These are phyloP conservation scores for Phialophora expanda DNA, from an alignment of 2,329 filamentous ascomycete species.

Conservation along the genomic window DNA sequence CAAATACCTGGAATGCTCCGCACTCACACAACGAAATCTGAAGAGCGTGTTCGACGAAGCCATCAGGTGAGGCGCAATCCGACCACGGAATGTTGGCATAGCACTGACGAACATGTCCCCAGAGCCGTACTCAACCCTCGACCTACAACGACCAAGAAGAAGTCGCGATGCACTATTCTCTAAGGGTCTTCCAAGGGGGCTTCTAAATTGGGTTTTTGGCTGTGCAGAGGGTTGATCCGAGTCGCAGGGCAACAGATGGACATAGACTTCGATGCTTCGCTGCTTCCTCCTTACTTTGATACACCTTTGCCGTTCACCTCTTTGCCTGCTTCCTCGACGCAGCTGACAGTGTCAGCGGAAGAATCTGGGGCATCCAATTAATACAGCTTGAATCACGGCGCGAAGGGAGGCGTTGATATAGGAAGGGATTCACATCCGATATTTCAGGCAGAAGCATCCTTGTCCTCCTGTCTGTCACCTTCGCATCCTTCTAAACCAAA, in stretches of 20 bases:
- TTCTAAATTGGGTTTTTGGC: slow-evolving; percentile 13
- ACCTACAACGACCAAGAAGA: slow-evolving; percentile 52
- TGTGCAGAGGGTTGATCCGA: slow-evolving; percentile 7
- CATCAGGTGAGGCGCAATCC: slow-evolving; percentile 73
- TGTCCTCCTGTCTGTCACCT: neutral
- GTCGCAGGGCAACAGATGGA: slow-evolving; percentile 33
- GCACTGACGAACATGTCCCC: slow-evolving; percentile 11
- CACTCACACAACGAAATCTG: slow-evolving; percentile 91
- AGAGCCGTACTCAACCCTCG: slow-evolving; percentile 58
- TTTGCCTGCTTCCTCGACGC: slow-evolving; percentile 9
- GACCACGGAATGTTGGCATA: slow-evolving; percentile 6
- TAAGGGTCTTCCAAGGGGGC: slow-evolving; percentile 34
- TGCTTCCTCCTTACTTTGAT: slow-evolving; percentile 21
- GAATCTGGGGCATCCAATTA: slow-evolving; percentile 27
- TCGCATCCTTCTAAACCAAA: neutral
- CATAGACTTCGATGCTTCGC: slow-evolving; percentile 33
- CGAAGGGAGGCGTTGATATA: slow-evolving; percentile 30
- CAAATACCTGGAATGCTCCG: slow-evolving; percentile 98
- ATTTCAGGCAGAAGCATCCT: slow-evolving; percentile 18
- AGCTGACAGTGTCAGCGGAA: slow-evolving; percentile 4
- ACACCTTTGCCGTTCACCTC: slow-evolving; percentile 8
- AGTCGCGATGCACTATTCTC: slow-evolving; percentile 53
- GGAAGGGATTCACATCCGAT: slow-evolving; percentile 24
- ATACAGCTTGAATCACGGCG: slow-evolving; percentile 30
- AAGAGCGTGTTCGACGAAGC: slow-evolving; percentile 99